Evolutionary conservation across 768 basidiomycete genomes (phyloP).

Genomic region (Tulasnella sp.): DNA sequence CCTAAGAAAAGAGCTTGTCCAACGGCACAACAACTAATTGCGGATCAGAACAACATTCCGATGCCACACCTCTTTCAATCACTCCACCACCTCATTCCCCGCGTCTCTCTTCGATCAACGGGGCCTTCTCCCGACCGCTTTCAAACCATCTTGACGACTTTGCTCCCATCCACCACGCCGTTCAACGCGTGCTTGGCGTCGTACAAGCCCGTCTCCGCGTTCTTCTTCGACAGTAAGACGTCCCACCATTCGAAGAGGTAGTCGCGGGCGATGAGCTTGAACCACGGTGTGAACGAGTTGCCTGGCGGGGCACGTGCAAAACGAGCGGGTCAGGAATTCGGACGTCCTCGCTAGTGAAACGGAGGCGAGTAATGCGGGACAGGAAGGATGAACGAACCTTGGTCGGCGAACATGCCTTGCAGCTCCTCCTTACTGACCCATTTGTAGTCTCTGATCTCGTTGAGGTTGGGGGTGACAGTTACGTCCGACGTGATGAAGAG

Average conservation of each 20-base stretch:
- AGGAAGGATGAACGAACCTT: conserved; percentile 53
- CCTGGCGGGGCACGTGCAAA: conserved; percentile 48
- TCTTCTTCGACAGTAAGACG: conserved; percentile 68
- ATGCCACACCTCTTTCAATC: neutral
- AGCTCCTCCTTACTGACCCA: conserved; percentile 93
- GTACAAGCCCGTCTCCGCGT: conserved; percentile 56
- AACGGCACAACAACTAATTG: neutral
- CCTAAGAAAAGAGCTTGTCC: neutral
- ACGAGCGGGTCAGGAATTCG: neutral
- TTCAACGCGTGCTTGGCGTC: conserved; percentile 60
- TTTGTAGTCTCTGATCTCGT: conserved; percentile 89
- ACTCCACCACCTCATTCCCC: neutral
- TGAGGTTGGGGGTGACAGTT: conserved; percentile 74
- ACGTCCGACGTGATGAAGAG: conserved; percentile 92
- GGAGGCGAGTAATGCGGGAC: neutral
- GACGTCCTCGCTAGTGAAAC: neutral
- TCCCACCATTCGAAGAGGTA: conserved; percentile 99
- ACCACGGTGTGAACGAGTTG: conserved; percentile 97
- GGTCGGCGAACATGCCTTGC: conserved; percentile 83
- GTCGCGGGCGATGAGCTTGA: conserved; percentile 95
- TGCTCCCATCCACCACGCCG: conserved; percentile 70
- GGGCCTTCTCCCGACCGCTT: neutral
- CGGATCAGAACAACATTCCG: neutral
- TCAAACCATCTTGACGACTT: conserved; percentile 65
- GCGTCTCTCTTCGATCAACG: neutral